These are phyloP conservation scores for Aspergillus sp. DNA, from an alignment of 2,329 filamentous ascomycete species.

Conservation along the genomic window DNA sequence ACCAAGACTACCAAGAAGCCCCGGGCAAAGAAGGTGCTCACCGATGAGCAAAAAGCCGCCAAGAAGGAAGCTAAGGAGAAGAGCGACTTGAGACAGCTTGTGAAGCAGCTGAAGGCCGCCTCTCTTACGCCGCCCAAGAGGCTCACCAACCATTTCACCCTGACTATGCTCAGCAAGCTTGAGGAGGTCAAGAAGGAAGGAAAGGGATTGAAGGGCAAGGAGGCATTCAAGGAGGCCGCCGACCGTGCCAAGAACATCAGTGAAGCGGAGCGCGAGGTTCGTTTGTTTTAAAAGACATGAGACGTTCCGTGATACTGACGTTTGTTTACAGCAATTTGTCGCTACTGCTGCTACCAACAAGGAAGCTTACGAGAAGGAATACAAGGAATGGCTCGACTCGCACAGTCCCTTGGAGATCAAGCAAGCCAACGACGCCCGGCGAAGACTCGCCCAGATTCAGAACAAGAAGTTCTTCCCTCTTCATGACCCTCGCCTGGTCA, in stretches of 20 bases:
- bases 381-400: constrained; percentile 56
- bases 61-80: constrained; percentile 30
- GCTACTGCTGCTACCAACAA: constrained; percentile 52
- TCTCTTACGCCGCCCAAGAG: constrained; percentile 39
- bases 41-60: constrained; percentile 32
- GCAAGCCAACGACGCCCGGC: constrained; percentile 61
- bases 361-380: constrained; percentile 46
- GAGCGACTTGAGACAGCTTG: constrained; percentile 30
- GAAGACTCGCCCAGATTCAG: constrained; percentile 29
- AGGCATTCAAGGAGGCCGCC: constrained; percentile 23
- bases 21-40: constrained; percentile 33
- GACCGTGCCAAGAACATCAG: constrained; percentile 19
- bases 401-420: constrained; percentile 60
- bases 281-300: neutral
- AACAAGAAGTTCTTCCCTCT: constrained; percentile 36
- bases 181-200: constrained; percentile 7
- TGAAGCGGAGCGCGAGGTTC: constrained; percentile 27
- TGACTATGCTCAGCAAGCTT: constrained; percentile 27
- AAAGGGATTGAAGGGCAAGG: constrained; percentile 4
- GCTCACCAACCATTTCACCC: constrained; percentile 29
- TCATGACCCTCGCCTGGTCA: constrained; percentile 57
- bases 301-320: constrained; percentile 10
- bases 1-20: constrained; percentile 18
- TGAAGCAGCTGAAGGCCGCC: constrained; percentile 38
- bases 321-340: constrained; percentile 53